These are phyloP conservation scores for Asterionellopsis glacialis DNA, from an alignment of 108 stramenopile species.

Conservation along the genomic window DNA sequence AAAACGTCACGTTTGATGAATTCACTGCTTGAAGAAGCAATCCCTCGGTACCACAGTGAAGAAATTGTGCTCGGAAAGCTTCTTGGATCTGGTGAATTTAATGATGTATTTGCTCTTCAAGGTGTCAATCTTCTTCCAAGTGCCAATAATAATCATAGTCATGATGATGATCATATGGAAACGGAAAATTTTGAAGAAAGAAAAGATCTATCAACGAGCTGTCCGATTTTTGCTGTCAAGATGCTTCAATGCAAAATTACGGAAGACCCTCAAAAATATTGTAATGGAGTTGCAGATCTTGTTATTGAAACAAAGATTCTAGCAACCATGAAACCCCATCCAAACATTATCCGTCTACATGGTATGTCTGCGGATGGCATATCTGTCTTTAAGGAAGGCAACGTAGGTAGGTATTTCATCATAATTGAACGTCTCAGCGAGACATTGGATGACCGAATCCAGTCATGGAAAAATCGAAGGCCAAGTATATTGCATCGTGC, in stretches of 20 bases:
- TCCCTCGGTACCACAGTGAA: no score
- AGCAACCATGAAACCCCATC: conserved; percentile 11
- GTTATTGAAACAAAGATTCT: conserved; percentile 8
- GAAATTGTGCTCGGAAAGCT: no score
- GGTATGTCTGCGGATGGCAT: not conserved
- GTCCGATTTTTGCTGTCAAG: not conserved
- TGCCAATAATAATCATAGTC: no score
- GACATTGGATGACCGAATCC: conserved; percentile 39
- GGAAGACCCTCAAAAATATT: not conserved
- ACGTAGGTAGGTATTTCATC: conserved; percentile 36
- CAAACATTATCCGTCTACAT: conserved; percentile 24
- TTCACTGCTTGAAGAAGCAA: no score
- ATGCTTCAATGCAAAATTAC: not conserved
- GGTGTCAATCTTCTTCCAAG: no score
- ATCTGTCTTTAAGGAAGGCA: not conserved
- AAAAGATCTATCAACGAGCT: no score
- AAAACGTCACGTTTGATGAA: no score
- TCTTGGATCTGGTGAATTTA: no score
- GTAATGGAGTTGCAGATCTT: not conserved
- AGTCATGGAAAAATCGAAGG: conserved; percentile 16
- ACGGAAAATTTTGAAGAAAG: no score
- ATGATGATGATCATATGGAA: no score
- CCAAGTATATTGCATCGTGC: not conserved
- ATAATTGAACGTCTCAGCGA: conserved; percentile 59
- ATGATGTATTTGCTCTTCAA: no score